phyloP scores from a whole-genome alignment of 441 rosid genomes.

The Jatropha multifida region DNA sequence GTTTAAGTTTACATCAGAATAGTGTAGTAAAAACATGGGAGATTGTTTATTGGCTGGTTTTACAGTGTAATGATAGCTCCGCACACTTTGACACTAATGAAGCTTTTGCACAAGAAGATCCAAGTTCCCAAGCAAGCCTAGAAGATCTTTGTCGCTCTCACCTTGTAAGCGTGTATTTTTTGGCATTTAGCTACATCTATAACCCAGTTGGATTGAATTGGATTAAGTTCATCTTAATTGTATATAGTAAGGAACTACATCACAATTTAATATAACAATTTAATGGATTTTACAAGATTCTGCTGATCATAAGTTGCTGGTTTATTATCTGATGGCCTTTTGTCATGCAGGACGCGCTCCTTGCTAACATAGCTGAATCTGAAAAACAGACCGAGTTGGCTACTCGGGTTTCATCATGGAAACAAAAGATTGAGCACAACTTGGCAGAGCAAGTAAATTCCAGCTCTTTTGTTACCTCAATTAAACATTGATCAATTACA shows the following conservation, averaged over 20 bases:
- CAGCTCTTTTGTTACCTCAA: background rate
- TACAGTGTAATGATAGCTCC: slow-evolving; percentile 38
- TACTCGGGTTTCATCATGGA: slow-evolving; percentile 88
- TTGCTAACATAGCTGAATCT: slow-evolving; percentile 83
- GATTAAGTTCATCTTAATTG: background rate
- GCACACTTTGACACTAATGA: slow-evolving; percentile 37
- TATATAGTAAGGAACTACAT: background rate
- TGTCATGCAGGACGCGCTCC: slow-evolving; percentile 77
- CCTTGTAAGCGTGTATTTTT: slow-evolving; percentile 52
- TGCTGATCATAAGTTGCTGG: background rate
- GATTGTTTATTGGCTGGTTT: slow-evolving; percentile 31
- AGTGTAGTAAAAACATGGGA: background rate
- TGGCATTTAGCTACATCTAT: slow-evolving; percentile 3
- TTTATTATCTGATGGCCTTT: slow-evolving; percentile 1
- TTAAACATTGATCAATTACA: background rate
- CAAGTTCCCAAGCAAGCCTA: slow-evolving; percentile 61
- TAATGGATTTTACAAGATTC: background rate
- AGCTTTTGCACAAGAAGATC: slow-evolving; percentile 42
- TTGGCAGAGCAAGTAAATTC: slow-evolving; percentile 82
- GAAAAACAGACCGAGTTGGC: slow-evolving; percentile 93
- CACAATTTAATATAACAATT: background rate
- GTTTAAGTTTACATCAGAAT: slow-evolving; percentile 4
- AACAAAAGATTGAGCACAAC: slow-evolving; percentile 83
- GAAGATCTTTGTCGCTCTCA: slow-evolving; percentile 96
- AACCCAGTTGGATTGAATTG: background rate